Percentiles rank a stretch among this genome's conserved stretches.
phyloP scores from a whole-genome alignment of 2,329 filamentous ascomycete genomes.

The Delphinella strobiligena region DNA sequence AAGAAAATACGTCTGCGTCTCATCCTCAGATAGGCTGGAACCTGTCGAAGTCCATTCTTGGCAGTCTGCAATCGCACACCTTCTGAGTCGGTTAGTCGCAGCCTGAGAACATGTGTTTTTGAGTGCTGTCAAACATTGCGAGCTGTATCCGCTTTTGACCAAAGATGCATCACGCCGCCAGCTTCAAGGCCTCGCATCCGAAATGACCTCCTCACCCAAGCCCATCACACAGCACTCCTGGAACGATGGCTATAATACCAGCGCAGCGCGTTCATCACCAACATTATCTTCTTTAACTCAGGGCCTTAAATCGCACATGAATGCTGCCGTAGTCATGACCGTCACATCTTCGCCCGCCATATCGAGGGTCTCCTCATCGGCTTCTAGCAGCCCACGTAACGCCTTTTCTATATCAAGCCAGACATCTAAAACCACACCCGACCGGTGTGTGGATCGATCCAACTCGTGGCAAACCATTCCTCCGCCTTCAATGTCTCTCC shows the following conservation, averaged over 20 bases:
- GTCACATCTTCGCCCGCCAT: conserved; percentile 16
- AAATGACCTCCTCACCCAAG: neutral
- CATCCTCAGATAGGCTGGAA: neutral
- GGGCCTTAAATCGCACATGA: neutral
- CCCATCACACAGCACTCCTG: neutral
- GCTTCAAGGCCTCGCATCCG: neutral
- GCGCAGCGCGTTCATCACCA: conserved; percentile 2
- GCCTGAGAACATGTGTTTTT: neutral
- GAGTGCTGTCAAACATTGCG: neutral
- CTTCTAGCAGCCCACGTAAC: conserved; percentile 27
- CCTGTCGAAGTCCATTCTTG: neutral
- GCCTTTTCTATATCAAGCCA: conserved; percentile 17
- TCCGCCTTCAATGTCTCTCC: conserved; percentile 9
- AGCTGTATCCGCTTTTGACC: neutral
- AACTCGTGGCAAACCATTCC: conserved; percentile 3
- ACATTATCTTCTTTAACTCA: conserved; percentile 1
- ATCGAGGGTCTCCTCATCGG: conserved; percentile 23
- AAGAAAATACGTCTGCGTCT: too few relatives aligned
- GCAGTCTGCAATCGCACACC: neutral
- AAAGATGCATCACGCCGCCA: neutral
- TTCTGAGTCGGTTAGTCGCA: neutral
- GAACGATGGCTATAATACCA: neutral
- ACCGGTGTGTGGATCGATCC: conserved; percentile 23
- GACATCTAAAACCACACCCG: conserved; percentile 50
- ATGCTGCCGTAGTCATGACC: conserved; percentile 12